Evolutionary conservation across 106 monocot species (phyloP).

Genomic region (Triglochin maritima): DNA sequence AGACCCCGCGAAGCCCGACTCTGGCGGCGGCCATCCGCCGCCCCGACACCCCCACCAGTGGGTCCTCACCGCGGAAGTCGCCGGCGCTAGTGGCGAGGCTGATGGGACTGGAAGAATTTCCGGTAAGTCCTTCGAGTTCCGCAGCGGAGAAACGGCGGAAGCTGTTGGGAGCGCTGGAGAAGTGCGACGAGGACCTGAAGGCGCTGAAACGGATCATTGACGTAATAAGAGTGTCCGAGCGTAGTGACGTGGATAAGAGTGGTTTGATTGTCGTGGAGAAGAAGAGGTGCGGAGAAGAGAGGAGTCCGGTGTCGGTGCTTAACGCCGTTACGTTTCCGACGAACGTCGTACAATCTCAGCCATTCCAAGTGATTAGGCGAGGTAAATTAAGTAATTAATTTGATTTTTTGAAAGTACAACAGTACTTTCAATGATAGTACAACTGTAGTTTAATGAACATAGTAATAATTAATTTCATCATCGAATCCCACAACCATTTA

Average conservation of each 20-base stretch:
- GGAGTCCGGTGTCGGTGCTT: constrained; percentile 59
- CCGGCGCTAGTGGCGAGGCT: constrained; percentile 15
- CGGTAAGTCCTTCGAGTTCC: constrained; percentile 14
- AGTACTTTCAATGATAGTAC: too few species aligned
- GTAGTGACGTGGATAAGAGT: background rate
- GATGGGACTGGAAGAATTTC: constrained; percentile 17
- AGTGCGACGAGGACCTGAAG: constrained; percentile 65
- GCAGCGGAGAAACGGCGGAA: constrained; percentile 62
- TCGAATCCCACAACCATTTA: too few species aligned
- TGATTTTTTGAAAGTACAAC: too few species aligned
- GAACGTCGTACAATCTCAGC: background rate
- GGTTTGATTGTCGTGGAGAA: background rate
- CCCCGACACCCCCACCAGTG: background rate
- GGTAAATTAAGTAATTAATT: background rate
- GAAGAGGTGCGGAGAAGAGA: constrained; percentile 22
- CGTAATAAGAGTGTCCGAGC: constrained; percentile 30
- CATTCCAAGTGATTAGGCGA: constrained; percentile 1
- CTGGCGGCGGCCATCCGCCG: constrained; percentile 8
- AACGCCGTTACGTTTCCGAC: constrained; percentile 34
- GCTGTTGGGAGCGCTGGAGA: constrained; percentile 67
- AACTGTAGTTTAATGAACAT: too few species aligned
- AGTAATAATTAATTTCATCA: too few species aligned
- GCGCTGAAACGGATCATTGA: constrained; percentile 64
- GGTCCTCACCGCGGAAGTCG: background rate
- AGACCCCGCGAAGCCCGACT: constrained; percentile 11